Evolutionary conservation across 306 rosid species (phyloP).

Genomic region (Prosopis cineraria): DNA sequence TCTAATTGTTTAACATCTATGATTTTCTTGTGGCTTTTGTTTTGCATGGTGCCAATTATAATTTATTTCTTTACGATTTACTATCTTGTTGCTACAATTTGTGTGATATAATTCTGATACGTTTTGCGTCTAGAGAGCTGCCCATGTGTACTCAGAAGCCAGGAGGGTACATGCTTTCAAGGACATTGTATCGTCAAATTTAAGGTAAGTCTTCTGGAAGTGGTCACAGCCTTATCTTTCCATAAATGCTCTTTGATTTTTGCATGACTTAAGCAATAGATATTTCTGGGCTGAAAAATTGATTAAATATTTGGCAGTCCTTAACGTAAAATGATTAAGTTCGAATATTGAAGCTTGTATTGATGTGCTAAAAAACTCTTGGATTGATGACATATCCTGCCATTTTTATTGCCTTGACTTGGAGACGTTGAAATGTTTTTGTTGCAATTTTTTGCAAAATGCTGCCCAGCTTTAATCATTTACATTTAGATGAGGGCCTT

Average conservation of each 20-base stretch:
- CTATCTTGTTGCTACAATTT: constrained; percentile 11
- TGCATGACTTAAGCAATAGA: not conserved
- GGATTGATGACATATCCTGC: constrained; percentile 7
- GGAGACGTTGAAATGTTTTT: not conserved
- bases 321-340: not conserved
- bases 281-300: constrained; percentile 18
- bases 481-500: constrained; percentile 19
- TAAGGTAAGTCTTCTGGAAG: constrained; percentile 50
- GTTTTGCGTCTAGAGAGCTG: constrained; percentile 69
- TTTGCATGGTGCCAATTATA: constrained; percentile 23
- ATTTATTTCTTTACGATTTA: not conserved
- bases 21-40: constrained; percentile 7
- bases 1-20: constrained; percentile 23
- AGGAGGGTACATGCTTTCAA: constrained; percentile 87
- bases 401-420: constrained; percentile 3
- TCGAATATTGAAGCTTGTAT: constrained; percentile 6
- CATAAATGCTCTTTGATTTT: constrained; percentile 1
- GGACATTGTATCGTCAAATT: constrained; percentile 74
- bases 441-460: not conserved
- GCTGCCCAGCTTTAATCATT: constrained; percentile 13
- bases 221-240: not conserved
- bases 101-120: constrained; percentile 30
- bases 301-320: constrained; percentile 20
- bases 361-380: constrained; percentile 2
- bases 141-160: constrained; percentile 98